phyloP scores from a whole-genome alignment of 129 eudicot species.

The Tagetes patula region DNA sequence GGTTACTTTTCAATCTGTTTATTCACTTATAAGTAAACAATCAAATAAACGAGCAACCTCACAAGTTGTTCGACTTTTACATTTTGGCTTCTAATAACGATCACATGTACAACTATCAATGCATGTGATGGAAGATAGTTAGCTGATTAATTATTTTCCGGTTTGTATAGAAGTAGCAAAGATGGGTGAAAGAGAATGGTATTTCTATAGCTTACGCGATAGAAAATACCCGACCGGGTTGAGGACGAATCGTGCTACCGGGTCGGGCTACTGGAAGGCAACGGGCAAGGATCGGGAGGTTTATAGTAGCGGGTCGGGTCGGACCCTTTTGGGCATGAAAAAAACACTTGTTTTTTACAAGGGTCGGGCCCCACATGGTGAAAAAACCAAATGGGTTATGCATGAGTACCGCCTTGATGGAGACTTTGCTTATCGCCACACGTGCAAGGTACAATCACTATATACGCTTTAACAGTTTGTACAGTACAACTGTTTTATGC shows the following conservation, averaged over 20 bases:
- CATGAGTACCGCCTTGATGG: constrained; percentile 85
- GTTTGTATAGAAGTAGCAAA: constrained; percentile 50
- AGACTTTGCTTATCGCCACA: constrained; percentile 62
- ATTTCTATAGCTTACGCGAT: constrained; percentile 62
- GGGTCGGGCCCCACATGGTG: constrained; percentile 75
- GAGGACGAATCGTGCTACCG: constrained; percentile 64
- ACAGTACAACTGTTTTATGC: constrained; percentile 18
- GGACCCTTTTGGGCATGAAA: constrained; percentile 59
- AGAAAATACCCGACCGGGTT: constrained; percentile 63
- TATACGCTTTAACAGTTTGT: constrained; percentile 25
- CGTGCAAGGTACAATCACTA: constrained; percentile 50
- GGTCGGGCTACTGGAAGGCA: constrained; percentile 66
- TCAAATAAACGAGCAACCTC: too few relatives aligned
- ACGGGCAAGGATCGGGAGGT: constrained; percentile 73
- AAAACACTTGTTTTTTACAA: constrained; percentile 63
- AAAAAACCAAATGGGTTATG: constrained; percentile 78
- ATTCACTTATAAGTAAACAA: too few relatives aligned
- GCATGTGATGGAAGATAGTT: neutral
- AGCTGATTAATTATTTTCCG: neutral
- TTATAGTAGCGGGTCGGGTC: constrained; percentile 43
- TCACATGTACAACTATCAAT: neutral
- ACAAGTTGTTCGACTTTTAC: too few relatives aligned
- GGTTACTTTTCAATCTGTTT: too few relatives aligned
- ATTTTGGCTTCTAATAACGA: neutral
- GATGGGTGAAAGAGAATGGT: constrained; percentile 76